phyloP scores from a whole-genome alignment of 2,329 filamentous ascomycete genomes.

The Fusarium sarcochroum region DNA sequence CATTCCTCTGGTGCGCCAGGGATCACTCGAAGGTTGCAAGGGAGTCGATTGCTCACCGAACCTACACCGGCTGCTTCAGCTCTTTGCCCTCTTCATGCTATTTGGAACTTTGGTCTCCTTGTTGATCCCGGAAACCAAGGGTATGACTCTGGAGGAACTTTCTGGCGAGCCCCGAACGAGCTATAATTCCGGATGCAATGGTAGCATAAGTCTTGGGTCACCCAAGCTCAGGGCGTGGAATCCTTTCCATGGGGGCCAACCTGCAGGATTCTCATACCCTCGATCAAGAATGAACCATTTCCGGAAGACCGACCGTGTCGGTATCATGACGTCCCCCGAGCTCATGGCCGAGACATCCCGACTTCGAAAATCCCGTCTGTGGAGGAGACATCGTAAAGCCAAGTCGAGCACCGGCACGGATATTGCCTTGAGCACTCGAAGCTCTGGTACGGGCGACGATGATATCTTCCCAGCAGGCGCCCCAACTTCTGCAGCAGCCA shows the following conservation, averaged over 20 bases:
- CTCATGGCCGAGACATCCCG: slow-evolving; percentile 48
- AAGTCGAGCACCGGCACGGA: slow-evolving; percentile 51
- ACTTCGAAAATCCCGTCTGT: slow-evolving; percentile 48
- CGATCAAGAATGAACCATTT: slow-evolving; percentile 50
- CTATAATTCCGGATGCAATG: slow-evolving; percentile 66
- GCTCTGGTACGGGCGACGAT: slow-evolving; percentile 47
- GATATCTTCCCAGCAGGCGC: slow-evolving; percentile 42
- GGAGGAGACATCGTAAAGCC: slow-evolving; percentile 48
- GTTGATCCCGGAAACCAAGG: slow-evolving; percentile 83
- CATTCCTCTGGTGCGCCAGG: slow-evolving; percentile 72
- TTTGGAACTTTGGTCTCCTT: slow-evolving; percentile 77
- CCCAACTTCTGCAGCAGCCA: slow-evolving; percentile 22
- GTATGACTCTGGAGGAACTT: slow-evolving; percentile 79
- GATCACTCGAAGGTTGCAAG: slow-evolving; percentile 63
- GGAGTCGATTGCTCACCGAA: slow-evolving; percentile 67
- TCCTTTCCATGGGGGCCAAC: slow-evolving; percentile 64
- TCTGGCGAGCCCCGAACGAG: slow-evolving; percentile 76
- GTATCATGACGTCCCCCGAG: slow-evolving; percentile 62
- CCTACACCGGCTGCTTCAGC: slow-evolving; percentile 81
- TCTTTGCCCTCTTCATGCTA: slow-evolving; percentile 86
- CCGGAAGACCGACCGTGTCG: slow-evolving; percentile 53
- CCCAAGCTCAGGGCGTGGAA: slow-evolving; percentile 58
- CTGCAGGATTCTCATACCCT: slow-evolving; percentile 66
- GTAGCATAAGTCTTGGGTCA: slow-evolving; percentile 59
- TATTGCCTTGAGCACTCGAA: slow-evolving; percentile 52